Percentiles rank a stretch among this genome's conserved stretches.
Evolutionary conservation across 768 basidiomycete species (phyloP).

Genomic region (Leccinum sublutescens): DNA sequence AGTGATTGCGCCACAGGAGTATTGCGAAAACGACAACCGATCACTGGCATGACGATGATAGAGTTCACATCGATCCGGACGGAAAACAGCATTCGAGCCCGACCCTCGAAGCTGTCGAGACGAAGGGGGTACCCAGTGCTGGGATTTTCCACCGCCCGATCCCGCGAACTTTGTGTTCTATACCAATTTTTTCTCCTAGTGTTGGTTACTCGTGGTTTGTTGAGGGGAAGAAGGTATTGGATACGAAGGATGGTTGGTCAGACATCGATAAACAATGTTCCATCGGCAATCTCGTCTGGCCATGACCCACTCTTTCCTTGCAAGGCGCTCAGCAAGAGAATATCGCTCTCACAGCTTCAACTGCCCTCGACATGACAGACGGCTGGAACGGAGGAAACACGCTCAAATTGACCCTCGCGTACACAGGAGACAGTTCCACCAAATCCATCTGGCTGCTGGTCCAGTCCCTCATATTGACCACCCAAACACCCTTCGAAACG

Average conservation of each 20-base stretch:
- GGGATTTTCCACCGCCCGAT: constrained; percentile 48
- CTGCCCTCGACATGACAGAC: constrained; percentile 54
- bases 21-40: not conserved
- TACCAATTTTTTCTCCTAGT: constrained; percentile 67
- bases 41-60: not conserved
- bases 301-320: constrained; percentile 53
- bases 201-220: constrained; percentile 70
- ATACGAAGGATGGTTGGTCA: constrained; percentile 61
- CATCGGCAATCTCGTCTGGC: constrained; percentile 73
- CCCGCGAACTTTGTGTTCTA: constrained; percentile 53
- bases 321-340: constrained; percentile 41
- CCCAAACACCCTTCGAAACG: constrained; percentile 46
- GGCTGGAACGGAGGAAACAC: constrained; percentile 74
- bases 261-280: constrained; percentile 71
- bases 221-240: constrained; percentile 50
- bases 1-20: constrained; percentile 26
- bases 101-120: too few relatives aligned
- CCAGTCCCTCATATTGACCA: constrained; percentile 55
- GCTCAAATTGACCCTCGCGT: constrained; percentile 44
- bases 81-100: too few relatives aligned
- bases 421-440: constrained; percentile 44
- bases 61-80: constrained; percentile 1
- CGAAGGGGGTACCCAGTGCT: too few relatives aligned
- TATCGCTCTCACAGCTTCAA: constrained; percentile 37
- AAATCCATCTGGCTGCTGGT: constrained; percentile 64